Evolutionary conservation across 257 asterid species (phyloP), one percentile per base, ranked within the genome.

Genomic region (Petunia axillaris): DNA sequence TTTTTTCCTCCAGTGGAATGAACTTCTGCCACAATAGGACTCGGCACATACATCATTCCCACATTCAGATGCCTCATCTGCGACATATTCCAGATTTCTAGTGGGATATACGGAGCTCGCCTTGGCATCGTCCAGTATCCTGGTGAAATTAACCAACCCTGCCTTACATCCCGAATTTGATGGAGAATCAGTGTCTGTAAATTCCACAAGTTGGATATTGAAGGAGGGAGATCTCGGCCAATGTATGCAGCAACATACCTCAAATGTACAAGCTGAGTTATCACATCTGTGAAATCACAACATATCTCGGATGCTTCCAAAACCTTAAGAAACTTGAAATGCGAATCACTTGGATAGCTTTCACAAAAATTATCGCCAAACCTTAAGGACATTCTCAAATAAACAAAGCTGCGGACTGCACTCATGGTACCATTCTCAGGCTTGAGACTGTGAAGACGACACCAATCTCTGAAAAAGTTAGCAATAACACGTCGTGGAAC

Each of bases 221-320:
- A 54, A 57, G 52, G 44, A 75, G 50, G 6, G 58, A 53, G 58
- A 53, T 53, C 50, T 13, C 37, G 4, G 1, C 7, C 43, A 6
- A 37, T 41, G 10, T 14, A 11, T 37, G 65, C 79, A 75, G 62
- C 38, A 75, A 54, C n/a, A 16, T 14, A 75, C 37, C 79, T 75
- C 66, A 75, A 54, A 57, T 54, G 39, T 37, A 54, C 44, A 52
- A 54, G 79, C 7, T 39, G 37, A 36, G 36, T 7, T 53, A 37
- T 53, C 14, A 52, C 16, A 75, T 5, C 1, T 39, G 65, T 40
- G 39, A 75, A 54, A 75, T 75, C 79, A 6, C 16, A 53, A 25
- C 15, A 0, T 3, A 75, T 10, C 11, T 0, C 6, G 37, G 4
- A 43, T 7, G 15, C 52, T 8, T 75, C 79, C 38, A 75, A 75